Evolutionary conservation across 306 rosid genomes (phyloP).

Genomic region (Cotoneaster glaucophyllus): DNA sequence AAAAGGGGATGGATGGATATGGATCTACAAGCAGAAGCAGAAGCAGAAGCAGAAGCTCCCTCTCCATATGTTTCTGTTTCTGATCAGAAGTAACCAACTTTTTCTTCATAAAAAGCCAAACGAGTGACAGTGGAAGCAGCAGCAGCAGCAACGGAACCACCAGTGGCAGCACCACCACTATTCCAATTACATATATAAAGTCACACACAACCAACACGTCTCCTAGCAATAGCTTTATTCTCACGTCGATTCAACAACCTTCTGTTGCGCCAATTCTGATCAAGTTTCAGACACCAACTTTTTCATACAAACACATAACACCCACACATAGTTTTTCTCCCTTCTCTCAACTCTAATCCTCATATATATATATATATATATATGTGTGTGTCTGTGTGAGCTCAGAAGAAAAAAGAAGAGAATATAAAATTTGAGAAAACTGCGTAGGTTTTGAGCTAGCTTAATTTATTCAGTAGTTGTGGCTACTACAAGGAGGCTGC

Average conservation of each 20-base stretch:
- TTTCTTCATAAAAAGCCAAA: not conserved
- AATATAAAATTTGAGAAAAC: not conserved
- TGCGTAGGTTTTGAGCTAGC: not conserved
- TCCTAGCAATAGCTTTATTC: not conserved
- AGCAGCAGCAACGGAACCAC: not conserved
- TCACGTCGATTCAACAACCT: not conserved
- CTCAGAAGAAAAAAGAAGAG: not conserved
- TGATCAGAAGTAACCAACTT: constrained; percentile 3
- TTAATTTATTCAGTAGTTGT: constrained; percentile 58
- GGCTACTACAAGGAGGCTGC: constrained; percentile 97
- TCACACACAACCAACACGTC: not conserved
- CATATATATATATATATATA: not conserved
- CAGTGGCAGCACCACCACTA: not conserved
- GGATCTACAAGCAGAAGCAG: constrained; percentile 1
- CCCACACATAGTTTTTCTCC: constrained; percentile 22
- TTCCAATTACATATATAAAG: not conserved
- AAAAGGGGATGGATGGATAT: not conserved
- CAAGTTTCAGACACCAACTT: constrained; percentile 42
- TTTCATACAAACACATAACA: constrained; percentile 25
- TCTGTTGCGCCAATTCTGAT: constrained; percentile 14
- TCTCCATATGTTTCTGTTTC: constrained; percentile 4
- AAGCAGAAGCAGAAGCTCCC: not conserved
- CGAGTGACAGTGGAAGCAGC: not conserved
- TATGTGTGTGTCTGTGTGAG: not conserved
- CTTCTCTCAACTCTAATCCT: not conserved